phyloP scores from a whole-genome alignment of 768 basidiomycete species.

The Sarcomyxa edulis region DNA sequence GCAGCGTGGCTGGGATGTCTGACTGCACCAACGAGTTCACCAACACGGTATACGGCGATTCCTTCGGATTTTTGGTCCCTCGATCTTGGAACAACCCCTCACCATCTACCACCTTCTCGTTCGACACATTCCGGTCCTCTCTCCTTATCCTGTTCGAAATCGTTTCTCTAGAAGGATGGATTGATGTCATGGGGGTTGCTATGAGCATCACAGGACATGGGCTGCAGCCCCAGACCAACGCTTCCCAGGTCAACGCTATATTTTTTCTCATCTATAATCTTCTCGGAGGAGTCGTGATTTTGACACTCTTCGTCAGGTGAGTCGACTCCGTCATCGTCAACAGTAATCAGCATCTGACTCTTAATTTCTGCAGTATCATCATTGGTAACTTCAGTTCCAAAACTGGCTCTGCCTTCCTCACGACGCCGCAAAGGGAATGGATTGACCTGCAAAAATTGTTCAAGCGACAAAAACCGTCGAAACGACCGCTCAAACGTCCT shows the following conservation, averaged over 20 bases:
- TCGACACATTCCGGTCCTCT: constrained; percentile 80
- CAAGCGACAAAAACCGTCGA: constrained; percentile 80
- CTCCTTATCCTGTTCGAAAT: constrained; percentile 94
- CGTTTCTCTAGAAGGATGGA: constrained; percentile 94
- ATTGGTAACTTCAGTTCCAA: constrained; percentile 88
- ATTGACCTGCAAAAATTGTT: constrained; percentile 89
- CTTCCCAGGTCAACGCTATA: constrained; percentile 76
- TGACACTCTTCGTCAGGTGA: constrained; percentile 88
- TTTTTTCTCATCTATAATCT: constrained; percentile 92
- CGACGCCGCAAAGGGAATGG: constrained; percentile 88
- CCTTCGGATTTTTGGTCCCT: constrained; percentile 71
- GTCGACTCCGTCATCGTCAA: constrained; percentile 12
- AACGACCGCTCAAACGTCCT: constrained; percentile 65
- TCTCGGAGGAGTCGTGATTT: constrained; percentile 83
- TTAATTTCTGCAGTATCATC: constrained; percentile 64
- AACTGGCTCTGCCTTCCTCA: constrained; percentile 83
- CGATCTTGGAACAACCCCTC: constrained; percentile 88
- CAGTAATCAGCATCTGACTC: constrained; percentile 7
- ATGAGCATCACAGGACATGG: constrained; percentile 71
- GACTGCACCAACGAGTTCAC: constrained; percentile 76
- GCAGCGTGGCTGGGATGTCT: constrained; percentile 39
- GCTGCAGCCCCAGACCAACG: constrained; percentile 67
- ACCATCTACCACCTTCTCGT: constrained; percentile 79
- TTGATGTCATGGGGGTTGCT: constrained; percentile 83
- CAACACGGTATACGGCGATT: constrained; percentile 52